A percentile compares a stretch with the other conserved stretches of the same genome.
These are phyloP conservation scores for Sclerotinia subarctica DNA, from an alignment of 2,329 filamentous ascomycete genomes.

Conservation along the genomic window DNA sequence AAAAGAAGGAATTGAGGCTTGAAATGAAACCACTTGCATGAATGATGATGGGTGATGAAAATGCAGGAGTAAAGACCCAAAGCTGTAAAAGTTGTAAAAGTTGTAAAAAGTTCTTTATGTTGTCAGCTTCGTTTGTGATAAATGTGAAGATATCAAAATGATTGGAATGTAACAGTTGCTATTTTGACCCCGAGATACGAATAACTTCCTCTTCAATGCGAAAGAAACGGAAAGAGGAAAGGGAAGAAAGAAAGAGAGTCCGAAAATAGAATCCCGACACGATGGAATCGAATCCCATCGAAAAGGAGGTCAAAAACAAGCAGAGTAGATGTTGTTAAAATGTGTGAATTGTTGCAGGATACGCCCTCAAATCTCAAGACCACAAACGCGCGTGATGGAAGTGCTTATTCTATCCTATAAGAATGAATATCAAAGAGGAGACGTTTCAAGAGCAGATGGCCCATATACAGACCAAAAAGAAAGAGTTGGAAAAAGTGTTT, in stretches of 20 bases:
- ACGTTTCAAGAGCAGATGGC: not conserved
- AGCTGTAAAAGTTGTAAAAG: not conserved
- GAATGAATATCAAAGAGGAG: not conserved
- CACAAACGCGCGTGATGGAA: conserved; percentile 12
- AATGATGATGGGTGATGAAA: not conserved
- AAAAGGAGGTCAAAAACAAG: not conserved
- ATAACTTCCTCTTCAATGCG: not conserved
- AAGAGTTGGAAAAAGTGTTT: too few relatives aligned
- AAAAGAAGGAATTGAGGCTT: conserved; percentile 14
- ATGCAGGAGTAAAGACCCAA: conserved; percentile 1
- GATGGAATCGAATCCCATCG: conserved; percentile 4
- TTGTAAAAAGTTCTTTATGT: not conserved
- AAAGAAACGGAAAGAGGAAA: not conserved
- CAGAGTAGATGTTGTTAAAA: not conserved
- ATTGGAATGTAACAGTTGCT: conserved; percentile 17
- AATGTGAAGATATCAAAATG: not conserved
- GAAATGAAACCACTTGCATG: not conserved
- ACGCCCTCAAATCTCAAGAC: conserved; percentile 18
- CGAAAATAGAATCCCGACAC: conserved; percentile 19
- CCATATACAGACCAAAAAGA: not conserved
- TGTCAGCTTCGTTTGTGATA: conserved; percentile 13
- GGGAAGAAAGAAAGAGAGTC: not conserved
- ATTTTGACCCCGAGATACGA: not conserved
- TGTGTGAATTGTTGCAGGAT: conserved; percentile 4
- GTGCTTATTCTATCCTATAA: not conserved